Conservation (phyloP, 495 filamentous ascomycete genomes). For the Lasiosphaeria miniovina region DNA sequence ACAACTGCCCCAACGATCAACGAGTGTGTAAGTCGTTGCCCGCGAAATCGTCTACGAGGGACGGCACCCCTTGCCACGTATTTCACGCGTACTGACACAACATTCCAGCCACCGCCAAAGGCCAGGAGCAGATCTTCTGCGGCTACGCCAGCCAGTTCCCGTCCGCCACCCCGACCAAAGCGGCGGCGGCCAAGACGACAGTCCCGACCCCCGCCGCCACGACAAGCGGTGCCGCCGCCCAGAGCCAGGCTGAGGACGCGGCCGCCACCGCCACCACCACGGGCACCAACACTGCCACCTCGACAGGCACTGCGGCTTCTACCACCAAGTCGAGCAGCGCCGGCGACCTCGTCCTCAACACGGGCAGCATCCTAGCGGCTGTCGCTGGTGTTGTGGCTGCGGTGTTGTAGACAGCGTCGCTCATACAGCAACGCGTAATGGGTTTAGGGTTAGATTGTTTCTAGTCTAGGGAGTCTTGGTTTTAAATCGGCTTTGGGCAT, state of each 20-base stretch:
- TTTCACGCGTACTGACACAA: not conserved
- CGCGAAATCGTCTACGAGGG: no score
- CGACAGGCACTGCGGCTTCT: slow-evolving; percentile 21
- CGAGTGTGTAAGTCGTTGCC: slow-evolving; percentile 21
- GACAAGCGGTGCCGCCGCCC: slow-evolving; percentile 3
- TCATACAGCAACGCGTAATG: not conserved
- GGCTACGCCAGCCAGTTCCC: slow-evolving; percentile 36
- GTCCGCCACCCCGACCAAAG: slow-evolving; percentile 19
- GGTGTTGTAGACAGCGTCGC: slow-evolving; percentile 24
- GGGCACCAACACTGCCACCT: slow-evolving; percentile 10
- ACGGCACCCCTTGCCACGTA: not conserved
- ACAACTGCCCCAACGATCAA: slow-evolving; percentile 48
- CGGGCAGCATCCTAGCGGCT: slow-evolving; percentile 30
- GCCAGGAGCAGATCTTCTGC: slow-evolving; percentile 43
- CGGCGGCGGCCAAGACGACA: slow-evolving; percentile 5
- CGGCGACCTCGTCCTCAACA: slow-evolving; percentile 31
- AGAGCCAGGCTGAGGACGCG: slow-evolving; percentile 15
- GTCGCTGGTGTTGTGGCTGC: slow-evolving; percentile 35
- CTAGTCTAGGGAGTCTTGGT: not conserved
- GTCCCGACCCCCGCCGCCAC: slow-evolving; percentile 15
- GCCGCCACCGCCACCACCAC: slow-evolving; percentile 13
- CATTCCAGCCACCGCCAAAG: slow-evolving; percentile 16
- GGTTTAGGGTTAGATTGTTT: not conserved
- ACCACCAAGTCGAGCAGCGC: slow-evolving; percentile 29
- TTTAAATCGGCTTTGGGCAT: not conserved